These are phyloP conservation scores for Fonsecaea pugnacius DNA, from an alignment of 2,329 filamentous ascomycete species.

Conservation along the genomic window DNA sequence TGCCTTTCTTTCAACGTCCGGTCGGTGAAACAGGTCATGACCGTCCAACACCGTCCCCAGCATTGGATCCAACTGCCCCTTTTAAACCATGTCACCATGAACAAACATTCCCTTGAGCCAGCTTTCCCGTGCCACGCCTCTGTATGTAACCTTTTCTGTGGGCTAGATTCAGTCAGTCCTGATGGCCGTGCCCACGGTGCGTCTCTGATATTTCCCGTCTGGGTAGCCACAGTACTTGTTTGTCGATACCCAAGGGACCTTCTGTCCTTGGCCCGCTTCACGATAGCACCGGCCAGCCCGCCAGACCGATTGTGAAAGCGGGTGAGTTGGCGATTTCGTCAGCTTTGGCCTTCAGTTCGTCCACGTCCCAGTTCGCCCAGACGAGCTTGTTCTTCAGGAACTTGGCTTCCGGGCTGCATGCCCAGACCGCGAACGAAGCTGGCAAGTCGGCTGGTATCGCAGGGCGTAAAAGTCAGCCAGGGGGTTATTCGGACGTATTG, in stretches of 20 bases:
- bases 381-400: slow-evolving; percentile 55
- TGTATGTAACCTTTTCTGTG: too few species aligned
- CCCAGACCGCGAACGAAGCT: slow-evolving; percentile 53
- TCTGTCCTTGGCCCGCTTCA: background rate
- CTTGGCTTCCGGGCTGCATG: slow-evolving; percentile 50
- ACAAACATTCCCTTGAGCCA: too few species aligned
- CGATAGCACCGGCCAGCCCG: slow-evolving; percentile 10
- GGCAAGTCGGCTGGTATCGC: slow-evolving; percentile 30
- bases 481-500: background rate
- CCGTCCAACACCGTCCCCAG: background rate
- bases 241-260: background rate
- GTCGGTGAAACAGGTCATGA: background rate
- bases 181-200: too few species aligned
- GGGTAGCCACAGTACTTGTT: background rate
- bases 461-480: background rate
- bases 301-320: slow-evolving; percentile 3
- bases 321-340: slow-evolving; percentile 41
- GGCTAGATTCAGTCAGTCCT: too few species aligned
- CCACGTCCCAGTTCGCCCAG: slow-evolving; percentile 59
- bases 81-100: too few species aligned
- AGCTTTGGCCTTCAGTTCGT: slow-evolving; percentile 51
- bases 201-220: too few species aligned
- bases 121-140: too few species aligned
- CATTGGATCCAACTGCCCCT: background rate
- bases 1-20: background rate